A percentile compares a stretch with the other conserved stretches of the same genome.
These are phyloP conservation scores for Diaporthe citriasiana DNA, from an alignment of 2,329 filamentous ascomycete species.

Conservation along the genomic window DNA sequence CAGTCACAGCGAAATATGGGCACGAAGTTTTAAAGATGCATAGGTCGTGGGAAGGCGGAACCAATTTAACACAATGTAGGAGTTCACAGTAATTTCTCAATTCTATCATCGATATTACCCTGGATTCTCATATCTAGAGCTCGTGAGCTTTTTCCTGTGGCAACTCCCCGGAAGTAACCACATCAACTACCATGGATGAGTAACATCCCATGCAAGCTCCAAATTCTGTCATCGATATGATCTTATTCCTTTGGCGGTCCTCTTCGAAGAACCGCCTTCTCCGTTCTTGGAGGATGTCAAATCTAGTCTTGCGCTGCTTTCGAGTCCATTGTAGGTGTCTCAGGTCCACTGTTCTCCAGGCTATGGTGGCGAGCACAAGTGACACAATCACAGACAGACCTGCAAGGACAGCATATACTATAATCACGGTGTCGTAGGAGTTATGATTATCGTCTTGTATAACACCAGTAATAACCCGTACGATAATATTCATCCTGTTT, in stretches of 20 bases:
- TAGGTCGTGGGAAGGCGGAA: no score
- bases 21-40: no score
- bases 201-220: conserved; percentile 62
- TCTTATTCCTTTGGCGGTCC: conserved; percentile 52
- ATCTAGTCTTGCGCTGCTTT: conserved; percentile 62
- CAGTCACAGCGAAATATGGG: no score
- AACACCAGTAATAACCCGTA: conserved; percentile 69
- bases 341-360: conserved; percentile 56
- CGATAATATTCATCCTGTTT: conserved; percentile 73
- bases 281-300: conserved; percentile 58
- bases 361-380: conserved; percentile 55
- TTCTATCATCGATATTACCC: no score
- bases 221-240: conserved; percentile 51
- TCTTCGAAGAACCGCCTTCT: conserved; percentile 54
- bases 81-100: no score
- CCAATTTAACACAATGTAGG: no score
- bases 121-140: no score
- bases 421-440: conserved; percentile 67
- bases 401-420: conserved; percentile 69
- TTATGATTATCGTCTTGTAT: conserved; percentile 71
- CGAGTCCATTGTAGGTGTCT: conserved; percentile 69
- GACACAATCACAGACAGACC: conserved; percentile 63
- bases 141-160: conserved; percentile 62
- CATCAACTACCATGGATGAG: conserved; percentile 65
- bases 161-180: conserved; percentile 73